Evolutionary conservation across 257 asterid species (phyloP).

Genomic region (Capsicum pubescens): DNA sequence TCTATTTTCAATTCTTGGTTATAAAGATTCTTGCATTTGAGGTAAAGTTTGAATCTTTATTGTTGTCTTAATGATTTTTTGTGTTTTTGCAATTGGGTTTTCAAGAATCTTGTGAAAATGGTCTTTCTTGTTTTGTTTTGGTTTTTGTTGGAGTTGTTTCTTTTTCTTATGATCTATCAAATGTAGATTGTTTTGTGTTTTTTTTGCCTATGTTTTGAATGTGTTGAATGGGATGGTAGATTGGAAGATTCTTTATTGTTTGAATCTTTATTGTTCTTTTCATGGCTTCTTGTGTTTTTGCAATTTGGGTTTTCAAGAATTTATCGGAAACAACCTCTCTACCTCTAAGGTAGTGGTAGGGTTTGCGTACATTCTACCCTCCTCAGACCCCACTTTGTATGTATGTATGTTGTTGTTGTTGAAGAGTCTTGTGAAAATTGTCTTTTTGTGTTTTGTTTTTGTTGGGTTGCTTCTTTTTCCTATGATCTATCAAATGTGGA

Average conservation of each 20-base stretch:
- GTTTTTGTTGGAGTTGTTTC: not conserved
- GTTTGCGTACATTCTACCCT: too few species aligned
- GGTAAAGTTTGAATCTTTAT: slow-evolving; percentile 35
- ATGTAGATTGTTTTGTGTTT: not conserved
- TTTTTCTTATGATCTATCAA: slow-evolving; percentile 22
- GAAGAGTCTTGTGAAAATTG: too few species aligned
- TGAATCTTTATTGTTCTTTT: not conserved
- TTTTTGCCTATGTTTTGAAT: not conserved
- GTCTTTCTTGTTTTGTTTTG: not conserved
- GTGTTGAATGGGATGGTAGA: not conserved
- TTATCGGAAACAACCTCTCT: too few species aligned
- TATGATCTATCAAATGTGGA: slow-evolving; percentile 1
- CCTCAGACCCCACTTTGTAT: too few species aligned
- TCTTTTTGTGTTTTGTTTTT: not conserved
- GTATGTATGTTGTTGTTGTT: too few species aligned
- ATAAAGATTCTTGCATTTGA: slow-evolving; percentile 28
- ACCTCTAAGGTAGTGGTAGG: too few species aligned
- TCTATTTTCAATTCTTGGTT: not conserved
- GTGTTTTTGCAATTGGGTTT: not conserved
- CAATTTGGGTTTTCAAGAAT: not conserved
- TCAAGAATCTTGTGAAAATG: slow-evolving; percentile 22
- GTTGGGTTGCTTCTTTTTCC: not conserved
- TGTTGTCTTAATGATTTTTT: not conserved
- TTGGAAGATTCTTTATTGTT: slow-evolving; percentile 22
- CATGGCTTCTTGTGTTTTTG: not conserved